Evolutionary conservation across 768 basidiomycete species (phyloP).

Genomic region (Psilocybe tampanensis): DNA sequence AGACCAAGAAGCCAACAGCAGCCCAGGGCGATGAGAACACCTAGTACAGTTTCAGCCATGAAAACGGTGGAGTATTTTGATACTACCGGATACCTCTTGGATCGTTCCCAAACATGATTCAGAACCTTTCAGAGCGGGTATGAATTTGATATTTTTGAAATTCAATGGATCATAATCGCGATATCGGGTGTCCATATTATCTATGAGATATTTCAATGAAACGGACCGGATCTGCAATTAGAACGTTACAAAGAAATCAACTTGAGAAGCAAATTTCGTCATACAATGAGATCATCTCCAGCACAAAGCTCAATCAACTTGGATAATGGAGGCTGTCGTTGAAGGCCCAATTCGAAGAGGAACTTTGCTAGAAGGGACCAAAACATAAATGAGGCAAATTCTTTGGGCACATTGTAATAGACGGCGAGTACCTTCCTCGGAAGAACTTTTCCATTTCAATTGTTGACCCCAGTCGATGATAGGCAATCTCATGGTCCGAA

Average conservation of each 20-base stretch:
- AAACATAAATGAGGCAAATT: conserved; percentile 2
- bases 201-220: conserved; percentile 83
- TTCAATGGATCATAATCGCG: conserved; percentile 54
- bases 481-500: conserved; percentile 76
- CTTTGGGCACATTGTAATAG: too few relatives aligned
- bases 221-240: conserved; percentile 42
- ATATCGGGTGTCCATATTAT: conserved; percentile 68
- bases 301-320: conserved; percentile 72
- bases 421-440: conserved; percentile 87
- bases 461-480: conserved; percentile 85
- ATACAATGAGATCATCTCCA: conserved; percentile 44
- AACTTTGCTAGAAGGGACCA: conserved; percentile 67
- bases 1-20: conserved; percentile 73
- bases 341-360: conserved; percentile 70
- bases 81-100: conserved; percentile 68
- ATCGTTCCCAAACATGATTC: conserved; percentile 61
- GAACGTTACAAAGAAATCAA: not conserved
- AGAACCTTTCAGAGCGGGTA: conserved; percentile 68
- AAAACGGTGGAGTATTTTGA: not conserved
- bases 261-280: not conserved
- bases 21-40: conserved; percentile 75
- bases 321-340: conserved; percentile 66
- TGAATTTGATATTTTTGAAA: conserved; percentile 67
- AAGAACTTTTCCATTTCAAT: conserved; percentile 76
- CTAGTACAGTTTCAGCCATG: conserved; percentile 33